Conservation (phyloP, 306 rosid species). For the Alnus rubra region DNA sequence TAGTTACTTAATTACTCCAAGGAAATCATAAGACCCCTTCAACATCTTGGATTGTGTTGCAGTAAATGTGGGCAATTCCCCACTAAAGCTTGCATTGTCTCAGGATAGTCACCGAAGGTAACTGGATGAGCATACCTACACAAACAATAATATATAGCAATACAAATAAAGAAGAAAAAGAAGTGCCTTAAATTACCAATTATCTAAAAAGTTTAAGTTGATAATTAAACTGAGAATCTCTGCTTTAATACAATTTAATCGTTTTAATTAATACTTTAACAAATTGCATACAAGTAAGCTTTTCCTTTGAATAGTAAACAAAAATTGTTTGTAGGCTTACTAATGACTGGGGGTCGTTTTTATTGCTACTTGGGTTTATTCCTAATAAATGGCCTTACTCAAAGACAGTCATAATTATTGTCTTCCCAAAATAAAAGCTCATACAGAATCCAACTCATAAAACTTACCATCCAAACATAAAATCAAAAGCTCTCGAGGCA, state of each 20-base stretch:
- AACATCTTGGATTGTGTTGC: background rate
- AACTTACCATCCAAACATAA: slow-evolving; percentile 26
- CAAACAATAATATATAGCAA: background rate
- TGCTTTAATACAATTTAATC: too few species aligned
- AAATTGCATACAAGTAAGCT: background rate
- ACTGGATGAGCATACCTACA: slow-evolving; percentile 26
- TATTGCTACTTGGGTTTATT: too few species aligned
- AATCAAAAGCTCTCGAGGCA: slow-evolving; percentile 31
- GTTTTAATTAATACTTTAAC: too few species aligned
- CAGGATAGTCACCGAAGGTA: slow-evolving; percentile 28
- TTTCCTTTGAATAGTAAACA: background rate
- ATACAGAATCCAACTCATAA: too few species aligned
- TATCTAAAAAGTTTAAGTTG: too few species aligned
- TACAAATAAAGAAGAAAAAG: background rate
- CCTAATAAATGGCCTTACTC: too few species aligned
- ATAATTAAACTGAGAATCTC: too few species aligned
- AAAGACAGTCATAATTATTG: too few species aligned
- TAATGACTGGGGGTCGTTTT: background rate
- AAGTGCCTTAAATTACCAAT: background rate
- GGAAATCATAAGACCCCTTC: slow-evolving; percentile 35
- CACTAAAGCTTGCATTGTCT: slow-evolving; percentile 6
- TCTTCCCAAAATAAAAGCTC: too few species aligned
- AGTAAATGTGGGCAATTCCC: slow-evolving; percentile 32
- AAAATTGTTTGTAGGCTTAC: background rate
- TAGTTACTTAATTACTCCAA: slow-evolving; percentile 29